Conservation (phyloP, 2,329 filamentous ascomycete species). For the Aureobasidium leucospermi region DNA sequence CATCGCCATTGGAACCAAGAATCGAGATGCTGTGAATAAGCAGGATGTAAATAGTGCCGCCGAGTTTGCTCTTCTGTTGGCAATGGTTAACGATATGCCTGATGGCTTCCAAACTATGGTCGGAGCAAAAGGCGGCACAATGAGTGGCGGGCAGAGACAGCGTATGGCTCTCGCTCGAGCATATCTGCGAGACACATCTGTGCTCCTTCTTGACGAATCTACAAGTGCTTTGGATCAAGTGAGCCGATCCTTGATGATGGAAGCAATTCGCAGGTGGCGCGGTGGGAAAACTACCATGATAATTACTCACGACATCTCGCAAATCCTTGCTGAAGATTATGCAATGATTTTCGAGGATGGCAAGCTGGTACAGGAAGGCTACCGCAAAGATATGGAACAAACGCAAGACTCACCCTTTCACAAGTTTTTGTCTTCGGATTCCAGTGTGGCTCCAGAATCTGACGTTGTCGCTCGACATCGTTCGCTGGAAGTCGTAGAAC, state of each 20-base stretch:
- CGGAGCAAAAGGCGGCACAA: slow-evolving; percentile 58
- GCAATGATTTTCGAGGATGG: slow-evolving; percentile 73
- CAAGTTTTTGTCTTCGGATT: slow-evolving; percentile 19
- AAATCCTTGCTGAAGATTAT: slow-evolving; percentile 66
- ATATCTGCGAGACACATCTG: slow-evolving; percentile 64
- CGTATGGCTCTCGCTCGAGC: slow-evolving; percentile 74
- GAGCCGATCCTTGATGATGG: slow-evolving; percentile 61
- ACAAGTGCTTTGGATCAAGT: slow-evolving; percentile 79
- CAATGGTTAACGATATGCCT: slow-evolving; percentile 60
- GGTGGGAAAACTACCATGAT: slow-evolving; percentile 78
- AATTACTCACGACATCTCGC: slow-evolving; percentile 81
- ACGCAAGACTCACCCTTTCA: slow-evolving; percentile 26
- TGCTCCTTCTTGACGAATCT: slow-evolving; percentile 82
- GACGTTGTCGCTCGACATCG: neutral
- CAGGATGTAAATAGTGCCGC: slow-evolving; percentile 56
- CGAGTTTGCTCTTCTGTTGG: slow-evolving; percentile 60
- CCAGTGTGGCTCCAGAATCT: too few species aligned
- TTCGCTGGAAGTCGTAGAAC: neutral
- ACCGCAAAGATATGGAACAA: slow-evolving; percentile 47
- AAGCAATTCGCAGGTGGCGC: slow-evolving; percentile 70
- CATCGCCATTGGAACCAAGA: slow-evolving; percentile 60
- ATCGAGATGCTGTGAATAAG: slow-evolving; percentile 42
- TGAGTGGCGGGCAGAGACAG: slow-evolving; percentile 84
- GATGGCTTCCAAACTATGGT: slow-evolving; percentile 65
- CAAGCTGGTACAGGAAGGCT: slow-evolving; percentile 60